phyloP scores from a whole-genome alignment of 768 basidiomycete species.

The Leccinum olivaceopallidum region DNA sequence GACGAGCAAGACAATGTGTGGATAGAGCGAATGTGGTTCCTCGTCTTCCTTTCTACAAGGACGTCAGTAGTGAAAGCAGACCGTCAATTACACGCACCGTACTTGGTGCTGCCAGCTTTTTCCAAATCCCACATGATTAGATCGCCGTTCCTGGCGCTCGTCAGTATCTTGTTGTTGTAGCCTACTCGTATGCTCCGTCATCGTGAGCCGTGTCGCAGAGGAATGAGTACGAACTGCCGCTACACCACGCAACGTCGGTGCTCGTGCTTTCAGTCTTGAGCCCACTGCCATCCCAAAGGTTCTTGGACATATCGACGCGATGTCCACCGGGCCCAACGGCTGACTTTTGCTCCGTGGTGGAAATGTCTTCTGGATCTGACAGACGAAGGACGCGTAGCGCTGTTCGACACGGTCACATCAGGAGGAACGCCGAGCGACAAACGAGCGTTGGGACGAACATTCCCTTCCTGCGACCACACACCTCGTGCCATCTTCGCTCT shows the following conservation, averaged over 20 bases:
- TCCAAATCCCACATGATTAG: constrained; percentile 83
- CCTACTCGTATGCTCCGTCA: constrained; percentile 37
- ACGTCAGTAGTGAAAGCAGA: constrained; percentile 16
- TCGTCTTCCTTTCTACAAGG: constrained; percentile 60
- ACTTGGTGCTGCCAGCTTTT: constrained; percentile 65
- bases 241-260: constrained; percentile 82
- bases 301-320: constrained; percentile 70
- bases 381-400: constrained; percentile 63
- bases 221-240: constrained; percentile 50
- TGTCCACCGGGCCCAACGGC: constrained; percentile 59
- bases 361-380: constrained; percentile 44
- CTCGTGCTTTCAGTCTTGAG: constrained; percentile 77
- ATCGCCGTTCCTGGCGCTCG: constrained; percentile 79
- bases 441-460: constrained; percentile 45
- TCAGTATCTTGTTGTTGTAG: constrained; percentile 74
- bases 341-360: constrained; percentile 49
- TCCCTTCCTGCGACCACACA: constrained; percentile 81
- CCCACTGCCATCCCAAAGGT: constrained; percentile 77
- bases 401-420: constrained; percentile 30
- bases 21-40: constrained; percentile 72
- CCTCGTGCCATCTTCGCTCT: constrained; percentile 61
- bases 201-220: background rate
- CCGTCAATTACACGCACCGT: constrained; percentile 46
- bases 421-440: background rate
- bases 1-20: constrained; percentile 68